Evolutionary conservation across 169 alveolate genomes (phyloP).

Genomic region (Eimeria maxima): DNA sequence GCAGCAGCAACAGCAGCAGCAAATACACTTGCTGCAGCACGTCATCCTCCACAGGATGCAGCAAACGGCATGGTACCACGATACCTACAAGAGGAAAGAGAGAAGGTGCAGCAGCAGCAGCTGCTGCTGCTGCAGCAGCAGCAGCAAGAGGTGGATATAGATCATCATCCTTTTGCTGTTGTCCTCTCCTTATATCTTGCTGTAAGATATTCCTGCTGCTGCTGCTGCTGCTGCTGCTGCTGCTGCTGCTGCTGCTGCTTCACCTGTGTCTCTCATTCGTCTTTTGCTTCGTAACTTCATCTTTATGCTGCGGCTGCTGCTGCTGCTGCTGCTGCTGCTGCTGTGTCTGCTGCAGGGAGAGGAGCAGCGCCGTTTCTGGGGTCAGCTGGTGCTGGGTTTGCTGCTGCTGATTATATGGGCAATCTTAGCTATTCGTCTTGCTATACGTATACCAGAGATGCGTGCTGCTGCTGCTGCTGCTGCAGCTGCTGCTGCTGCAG

Average conservation of each 20-base stretch:
- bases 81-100: neutral
- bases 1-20: too few species aligned
- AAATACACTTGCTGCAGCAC: too few species aligned
- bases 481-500: neutral
- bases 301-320: neutral
- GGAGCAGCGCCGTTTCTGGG: slow-evolving; percentile 9
- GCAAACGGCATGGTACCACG: too few species aligned
- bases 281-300: neutral
- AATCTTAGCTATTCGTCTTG: neutral
- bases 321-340: slow-evolving; percentile 63
- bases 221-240: slow-evolving; percentile 10
- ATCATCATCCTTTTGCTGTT: neutral
- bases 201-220: neutral
- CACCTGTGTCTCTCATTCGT: neutral
- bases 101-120: too few species aligned
- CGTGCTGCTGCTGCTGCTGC: slow-evolving; percentile 51
- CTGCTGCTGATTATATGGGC: slow-evolving; percentile 1
- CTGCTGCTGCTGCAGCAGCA: slow-evolving; percentile 32
- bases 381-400: neutral
- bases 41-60: too few species aligned
- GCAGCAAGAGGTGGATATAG: neutral
- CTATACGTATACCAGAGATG: slow-evolving; percentile 33
- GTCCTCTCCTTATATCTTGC: slow-evolving; percentile 24
- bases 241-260: slow-evolving; percentile 16
- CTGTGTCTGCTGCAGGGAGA: slow-evolving; percentile 45